Evolutionary conservation across 129 eudicot species (phyloP), one percentile per base, ranked within the genome.

Genomic region (Logfia minima): DNA sequence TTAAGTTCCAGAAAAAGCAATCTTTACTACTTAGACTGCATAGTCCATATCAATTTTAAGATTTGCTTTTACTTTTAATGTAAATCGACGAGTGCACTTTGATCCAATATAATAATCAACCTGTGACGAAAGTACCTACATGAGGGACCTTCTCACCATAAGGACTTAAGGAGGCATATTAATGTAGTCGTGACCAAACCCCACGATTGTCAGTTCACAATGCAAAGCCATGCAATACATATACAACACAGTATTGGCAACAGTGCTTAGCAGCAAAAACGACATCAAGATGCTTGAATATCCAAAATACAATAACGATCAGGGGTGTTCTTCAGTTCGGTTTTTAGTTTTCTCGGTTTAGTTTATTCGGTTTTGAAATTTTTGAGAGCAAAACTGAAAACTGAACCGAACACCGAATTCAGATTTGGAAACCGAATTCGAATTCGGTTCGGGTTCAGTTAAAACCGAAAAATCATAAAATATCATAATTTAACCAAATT

Each of bases 171-270:
- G 85, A 55, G 92, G 98, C 83, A 93, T 69, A 78, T 88, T 84
- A 51, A 88, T 77, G 56, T 90, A 88, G 69, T 90, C 89, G 4
- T 78, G 62, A 9, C 89, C 92, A 88, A 90, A 90, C 83, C 90
- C 98, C 79, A 88, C 87, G 8, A 78, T 76, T 6, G 96, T 93
- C 76, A 92, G 43, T 37, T 92, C 98, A 8, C 96, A 26, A 41
- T 84, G 90, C 69, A 92, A 83, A 5, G 92, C 96, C 82, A 88
- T 93, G 68, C 98, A 93, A 31, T 93, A 93, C 35, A 32, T 32
- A 32, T 32, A 32, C 79, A 90, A 39, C 64, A 90, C 98, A 5
- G 86, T 82, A 71, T 67, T 76, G 0, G 91, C 86, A 2, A 92
- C 87, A 43, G 66, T 24, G 34, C 28, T 10, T 13, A 2, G 66